A percentile compares a stretch with the other conserved stretches of the same genome.
phyloP scores from a whole-genome alignment of 345 rosid species.

The Populus pruinosa region DNA sequence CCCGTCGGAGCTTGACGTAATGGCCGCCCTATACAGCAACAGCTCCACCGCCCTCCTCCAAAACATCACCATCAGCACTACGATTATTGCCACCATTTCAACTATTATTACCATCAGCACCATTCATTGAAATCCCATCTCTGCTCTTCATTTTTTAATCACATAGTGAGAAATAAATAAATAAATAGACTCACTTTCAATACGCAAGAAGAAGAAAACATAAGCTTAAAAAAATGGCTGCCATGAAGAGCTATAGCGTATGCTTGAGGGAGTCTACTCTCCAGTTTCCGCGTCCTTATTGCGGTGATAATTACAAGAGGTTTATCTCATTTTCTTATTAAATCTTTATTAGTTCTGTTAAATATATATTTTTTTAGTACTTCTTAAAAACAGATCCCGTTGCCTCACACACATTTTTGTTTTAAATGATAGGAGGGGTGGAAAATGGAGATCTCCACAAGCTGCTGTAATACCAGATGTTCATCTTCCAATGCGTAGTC shows the following conservation, averaged over 20 bases:
- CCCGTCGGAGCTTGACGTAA: background rate
- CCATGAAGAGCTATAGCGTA: slow-evolving; percentile 38
- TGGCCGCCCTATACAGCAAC: slow-evolving; percentile 1
- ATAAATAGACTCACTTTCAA: background rate
- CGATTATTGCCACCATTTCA: background rate
- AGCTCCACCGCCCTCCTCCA: background rate
- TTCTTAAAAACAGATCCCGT: no score
- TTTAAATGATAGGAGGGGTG: slow-evolving; percentile 34
- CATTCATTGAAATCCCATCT: background rate
- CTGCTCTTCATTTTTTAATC: background rate
- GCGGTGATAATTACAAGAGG: slow-evolving; percentile 38
- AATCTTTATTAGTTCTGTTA: background rate
- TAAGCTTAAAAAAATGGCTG: slow-evolving; percentile 28
- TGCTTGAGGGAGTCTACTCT: slow-evolving; percentile 35
- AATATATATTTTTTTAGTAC: background rate
- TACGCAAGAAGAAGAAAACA: no score
- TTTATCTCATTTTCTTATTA: background rate
- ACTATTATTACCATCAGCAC: background rate
- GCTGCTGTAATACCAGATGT: slow-evolving; percentile 62
- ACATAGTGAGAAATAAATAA: background rate
- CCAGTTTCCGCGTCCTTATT: slow-evolving; percentile 35
- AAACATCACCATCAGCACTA: background rate
- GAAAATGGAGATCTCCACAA: slow-evolving; percentile 51
- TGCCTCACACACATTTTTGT: background rate
- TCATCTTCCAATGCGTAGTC: slow-evolving; percentile 80